These are phyloP conservation scores for Eustoma russellianum DNA, from an alignment of 257 asterid genomes.

Conservation along the genomic window DNA sequence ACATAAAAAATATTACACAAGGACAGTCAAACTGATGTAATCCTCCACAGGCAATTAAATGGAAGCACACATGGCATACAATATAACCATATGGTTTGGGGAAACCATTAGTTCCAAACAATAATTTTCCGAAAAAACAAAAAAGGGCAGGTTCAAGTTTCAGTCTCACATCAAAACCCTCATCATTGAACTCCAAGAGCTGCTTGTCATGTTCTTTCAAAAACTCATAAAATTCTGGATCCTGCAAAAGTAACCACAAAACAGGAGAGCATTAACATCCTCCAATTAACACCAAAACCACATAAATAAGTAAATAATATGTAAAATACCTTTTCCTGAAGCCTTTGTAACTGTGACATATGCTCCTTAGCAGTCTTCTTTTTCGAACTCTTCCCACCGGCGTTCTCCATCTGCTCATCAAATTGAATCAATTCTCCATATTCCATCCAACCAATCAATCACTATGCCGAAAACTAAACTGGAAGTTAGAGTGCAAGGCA, in stretches of 20 bases:
- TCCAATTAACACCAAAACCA: neutral
- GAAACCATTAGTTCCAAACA: too few relatives aligned
- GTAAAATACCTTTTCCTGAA: constrained; percentile 51
- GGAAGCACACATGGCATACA: too few relatives aligned
- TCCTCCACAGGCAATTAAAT: too few relatives aligned
- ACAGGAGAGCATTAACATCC: neutral
- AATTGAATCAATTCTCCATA: too few relatives aligned
- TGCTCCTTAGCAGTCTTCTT: constrained; percentile 55
- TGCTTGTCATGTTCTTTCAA: constrained; percentile 77
- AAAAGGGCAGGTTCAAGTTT: neutral
- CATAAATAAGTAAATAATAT: neutral
- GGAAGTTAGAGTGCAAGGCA: too few relatives aligned
- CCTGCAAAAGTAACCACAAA: constrained; percentile 41
- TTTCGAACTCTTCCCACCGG: constrained; percentile 1
- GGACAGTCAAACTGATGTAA: too few relatives aligned
- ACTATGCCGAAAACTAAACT: too few relatives aligned
- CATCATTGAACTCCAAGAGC: constrained; percentile 71
- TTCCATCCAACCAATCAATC: too few relatives aligned
- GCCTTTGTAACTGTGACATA: constrained; percentile 39
- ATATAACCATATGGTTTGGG: too few relatives aligned
- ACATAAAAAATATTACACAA: too few relatives aligned
- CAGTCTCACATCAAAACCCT: constrained; percentile 57
- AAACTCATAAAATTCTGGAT: constrained; percentile 81
- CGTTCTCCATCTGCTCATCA: constrained; percentile 3
- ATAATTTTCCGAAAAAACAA: too few relatives aligned